Conservation (phyloP, 2,329 filamentous ascomycete genomes). For the Clarireedia paspali region DNA sequence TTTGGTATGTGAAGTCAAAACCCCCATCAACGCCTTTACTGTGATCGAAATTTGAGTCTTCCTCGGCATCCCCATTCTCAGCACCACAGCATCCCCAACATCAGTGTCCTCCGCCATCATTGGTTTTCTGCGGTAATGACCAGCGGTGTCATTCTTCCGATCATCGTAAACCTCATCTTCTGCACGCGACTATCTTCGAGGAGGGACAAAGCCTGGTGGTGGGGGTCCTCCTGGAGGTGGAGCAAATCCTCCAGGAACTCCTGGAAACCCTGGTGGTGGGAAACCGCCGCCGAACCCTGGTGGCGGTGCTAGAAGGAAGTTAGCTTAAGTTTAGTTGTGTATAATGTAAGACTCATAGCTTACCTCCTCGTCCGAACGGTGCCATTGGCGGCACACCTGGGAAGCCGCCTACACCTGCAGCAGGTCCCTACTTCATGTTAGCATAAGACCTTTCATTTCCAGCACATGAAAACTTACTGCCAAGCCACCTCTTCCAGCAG, state of each 20-base stretch:
- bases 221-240: conserved; percentile 53
- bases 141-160: not conserved
- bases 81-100: not conserved
- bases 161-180: conserved; percentile 1
- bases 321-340: conserved; percentile 1
- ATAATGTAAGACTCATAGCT: conserved; percentile 27
- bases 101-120: not conserved
- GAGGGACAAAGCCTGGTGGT: conserved; percentile 39
- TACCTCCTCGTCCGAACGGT: conserved; percentile 46
- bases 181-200: conserved; percentile 25
- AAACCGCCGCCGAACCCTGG: conserved; percentile 41
- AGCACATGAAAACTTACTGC: conserved; percentile 47
- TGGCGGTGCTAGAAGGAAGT: conserved; percentile 24
- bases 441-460: conserved; percentile 17
- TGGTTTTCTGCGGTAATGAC: not conserved
- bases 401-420: conserved; percentile 75
- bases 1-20: conserved; percentile 27
- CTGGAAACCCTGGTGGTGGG: conserved; percentile 36
- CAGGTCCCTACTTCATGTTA: conserved; percentile 55
- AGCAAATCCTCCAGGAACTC: conserved; percentile 26
- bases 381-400: conserved; percentile 46
- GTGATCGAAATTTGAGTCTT: conserved; percentile 19
- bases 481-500: conserved; percentile 85
- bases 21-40: conserved; percentile 27
- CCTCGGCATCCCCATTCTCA: not conserved